Conservation (phyloP, 768 basidiomycete species). For the Pleurotus djamor region DNA sequence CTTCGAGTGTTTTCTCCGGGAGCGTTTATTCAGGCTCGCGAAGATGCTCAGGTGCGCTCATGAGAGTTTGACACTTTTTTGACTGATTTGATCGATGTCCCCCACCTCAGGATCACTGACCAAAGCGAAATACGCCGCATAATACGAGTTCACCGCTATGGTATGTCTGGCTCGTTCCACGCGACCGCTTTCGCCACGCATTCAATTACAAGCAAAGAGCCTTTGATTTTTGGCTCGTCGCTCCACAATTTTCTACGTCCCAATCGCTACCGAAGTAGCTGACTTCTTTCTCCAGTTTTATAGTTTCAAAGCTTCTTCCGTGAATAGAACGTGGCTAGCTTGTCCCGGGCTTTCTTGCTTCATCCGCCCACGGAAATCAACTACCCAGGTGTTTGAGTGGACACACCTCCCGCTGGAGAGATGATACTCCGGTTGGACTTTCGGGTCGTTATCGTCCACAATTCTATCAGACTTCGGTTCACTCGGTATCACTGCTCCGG, state of each 20-base stretch:
- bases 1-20: background rate
- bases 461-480: background rate
- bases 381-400: background rate
- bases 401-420: background rate
- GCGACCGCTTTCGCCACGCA: background rate
- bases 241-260: background rate
- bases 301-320: background rate
- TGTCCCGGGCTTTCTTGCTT: background rate
- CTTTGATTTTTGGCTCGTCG: too few relatives aligned
- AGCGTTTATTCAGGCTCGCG: background rate
- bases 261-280: conserved; percentile 6
- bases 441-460: background rate
- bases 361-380: conserved; percentile 5
- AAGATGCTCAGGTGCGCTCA: conserved; percentile 3
- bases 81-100: conserved; percentile 6
- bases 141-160: background rate
- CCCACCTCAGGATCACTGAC: background rate
- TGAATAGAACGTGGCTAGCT: background rate
- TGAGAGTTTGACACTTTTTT: conserved; percentile 2
- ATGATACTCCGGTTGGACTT: background rate
- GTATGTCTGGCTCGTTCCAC: background rate
- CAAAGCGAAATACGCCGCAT: background rate
- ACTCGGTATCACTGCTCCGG: background rate
- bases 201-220: too few relatives aligned
- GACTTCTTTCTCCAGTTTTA: background rate